Evolutionary conservation across 2,329 filamentous ascomycete genomes (phyloP).

Genomic region (Colletotrichum gloeosporioides): DNA sequence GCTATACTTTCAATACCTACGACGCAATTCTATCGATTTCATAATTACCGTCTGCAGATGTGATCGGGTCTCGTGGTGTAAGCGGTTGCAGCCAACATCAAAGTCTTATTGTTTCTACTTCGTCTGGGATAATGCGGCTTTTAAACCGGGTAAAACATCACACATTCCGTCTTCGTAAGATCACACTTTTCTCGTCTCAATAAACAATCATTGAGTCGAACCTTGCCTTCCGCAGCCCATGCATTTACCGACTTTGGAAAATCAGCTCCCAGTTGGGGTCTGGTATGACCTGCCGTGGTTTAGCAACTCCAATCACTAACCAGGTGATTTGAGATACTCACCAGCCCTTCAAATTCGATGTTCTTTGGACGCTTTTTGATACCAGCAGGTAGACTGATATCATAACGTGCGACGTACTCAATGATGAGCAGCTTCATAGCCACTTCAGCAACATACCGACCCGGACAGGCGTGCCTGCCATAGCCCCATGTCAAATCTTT

Average conservation of each 20-base stretch:
- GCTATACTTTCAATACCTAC: too few species aligned
- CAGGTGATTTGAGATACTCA: background rate
- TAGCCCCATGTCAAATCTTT: background rate
- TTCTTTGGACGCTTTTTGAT: background rate
- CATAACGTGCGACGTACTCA: background rate
- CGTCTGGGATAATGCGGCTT: background rate
- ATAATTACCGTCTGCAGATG: background rate
- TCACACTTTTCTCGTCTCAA: background rate
- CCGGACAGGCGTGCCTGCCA: background rate
- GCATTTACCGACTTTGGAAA: background rate
- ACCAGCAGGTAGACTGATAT: background rate
- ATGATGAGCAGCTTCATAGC: background rate
- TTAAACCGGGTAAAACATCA: fast-evolving
- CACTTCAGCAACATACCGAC: background rate
- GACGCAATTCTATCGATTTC: background rate
- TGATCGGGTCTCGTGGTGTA: background rate
- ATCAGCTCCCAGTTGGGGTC: background rate
- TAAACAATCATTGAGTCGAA: background rate
- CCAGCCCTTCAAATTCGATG: background rate
- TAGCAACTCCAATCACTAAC: background rate
- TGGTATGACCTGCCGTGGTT: background rate
- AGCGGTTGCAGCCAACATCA: background rate
- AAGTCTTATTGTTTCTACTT: background rate
- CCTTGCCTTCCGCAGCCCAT: background rate
- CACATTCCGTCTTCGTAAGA: background rate